Conservation (phyloP, 2,329 filamentous ascomycete genomes). For the Sclerotiophoma versabilis region DNA sequence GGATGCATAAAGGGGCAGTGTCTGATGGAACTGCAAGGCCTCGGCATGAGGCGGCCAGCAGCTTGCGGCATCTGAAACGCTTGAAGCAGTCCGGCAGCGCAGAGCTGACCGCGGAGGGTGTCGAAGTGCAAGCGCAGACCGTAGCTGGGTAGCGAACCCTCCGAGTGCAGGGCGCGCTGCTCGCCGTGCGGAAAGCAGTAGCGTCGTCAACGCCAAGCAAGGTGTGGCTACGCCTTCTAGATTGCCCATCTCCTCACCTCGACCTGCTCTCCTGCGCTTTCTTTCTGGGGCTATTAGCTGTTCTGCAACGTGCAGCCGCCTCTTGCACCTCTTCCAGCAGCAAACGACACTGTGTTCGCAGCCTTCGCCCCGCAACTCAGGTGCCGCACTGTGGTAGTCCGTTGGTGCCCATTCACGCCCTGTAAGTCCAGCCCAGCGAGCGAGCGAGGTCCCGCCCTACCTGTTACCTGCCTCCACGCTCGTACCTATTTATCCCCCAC, state of each 20-base stretch:
- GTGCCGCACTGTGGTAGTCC: conserved; percentile 42
- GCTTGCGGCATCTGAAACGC: conserved; percentile 29
- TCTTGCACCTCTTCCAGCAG: conserved; percentile 24
- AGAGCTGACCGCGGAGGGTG: conserved; percentile 7
- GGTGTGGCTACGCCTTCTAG: conserved; percentile 15
- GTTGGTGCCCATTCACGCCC: conserved; percentile 47
- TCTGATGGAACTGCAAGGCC: conserved; percentile 18
- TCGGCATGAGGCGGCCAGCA: conserved; percentile 29
- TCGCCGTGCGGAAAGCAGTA: conserved; percentile 13
- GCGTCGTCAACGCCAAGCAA: conserved; percentile 6
- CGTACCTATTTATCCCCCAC: conserved; percentile 26
- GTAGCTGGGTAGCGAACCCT: conserved; percentile 19
- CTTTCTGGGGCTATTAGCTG: conserved; percentile 35
- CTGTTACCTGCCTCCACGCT: conserved; percentile 23
- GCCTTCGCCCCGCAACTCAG: conserved; percentile 19
- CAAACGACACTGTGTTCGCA: conserved; percentile 22
- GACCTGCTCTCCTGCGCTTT: conserved; percentile 36
- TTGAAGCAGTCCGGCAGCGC: conserved; percentile 18
- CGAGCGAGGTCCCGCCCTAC: conserved; percentile 34
- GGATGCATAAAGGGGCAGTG: conserved; percentile 36
- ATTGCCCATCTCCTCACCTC: conserved; percentile 29
- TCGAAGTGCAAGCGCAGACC: conserved; percentile 2
- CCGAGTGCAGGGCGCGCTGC: conserved; percentile 12
- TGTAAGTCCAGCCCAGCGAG: conserved; percentile 47
- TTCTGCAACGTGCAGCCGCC: conserved; percentile 41